phyloP scores from a whole-genome alignment of 2,329 filamentous ascomycete genomes.

The Aspergillus texensis region DNA sequence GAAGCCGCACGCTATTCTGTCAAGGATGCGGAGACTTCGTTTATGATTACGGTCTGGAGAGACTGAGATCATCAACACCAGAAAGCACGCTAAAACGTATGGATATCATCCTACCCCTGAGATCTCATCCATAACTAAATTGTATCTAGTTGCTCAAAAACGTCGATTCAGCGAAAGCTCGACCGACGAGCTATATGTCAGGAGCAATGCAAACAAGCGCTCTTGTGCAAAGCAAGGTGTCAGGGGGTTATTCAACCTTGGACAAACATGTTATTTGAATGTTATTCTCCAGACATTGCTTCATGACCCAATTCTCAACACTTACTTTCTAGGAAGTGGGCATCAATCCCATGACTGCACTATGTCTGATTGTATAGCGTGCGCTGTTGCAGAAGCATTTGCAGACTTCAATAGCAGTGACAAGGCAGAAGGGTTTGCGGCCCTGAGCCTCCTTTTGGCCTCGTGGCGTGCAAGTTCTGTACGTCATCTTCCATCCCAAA shows the following conservation, averaged over 20 bases:
- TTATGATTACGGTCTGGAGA: slow-evolving; percentile 45
- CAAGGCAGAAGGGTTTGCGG: slow-evolving; percentile 83
- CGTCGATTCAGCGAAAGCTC: slow-evolving; percentile 41
- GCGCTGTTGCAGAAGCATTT: slow-evolving; percentile 65
- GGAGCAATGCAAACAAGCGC: slow-evolving; percentile 74
- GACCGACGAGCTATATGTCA: slow-evolving; percentile 76
- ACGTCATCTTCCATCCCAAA: slow-evolving; percentile 48
- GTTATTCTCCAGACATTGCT: slow-evolving; percentile 92
- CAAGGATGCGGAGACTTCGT: slow-evolving; percentile 45
- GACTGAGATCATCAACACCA: slow-evolving; percentile 30
- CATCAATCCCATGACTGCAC: slow-evolving; percentile 78
- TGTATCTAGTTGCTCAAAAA: slow-evolving; percentile 33
- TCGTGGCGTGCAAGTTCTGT: slow-evolving; percentile 81
- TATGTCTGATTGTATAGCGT: slow-evolving; percentile 59
- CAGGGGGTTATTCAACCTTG: slow-evolving; percentile 93
- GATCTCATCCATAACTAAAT: slow-evolving; percentile 9
- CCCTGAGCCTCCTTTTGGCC: slow-evolving; percentile 82
- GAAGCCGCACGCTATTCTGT: slow-evolving; percentile 43
- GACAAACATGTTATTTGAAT: slow-evolving; percentile 98
- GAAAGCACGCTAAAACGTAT: slow-evolving; percentile 26
- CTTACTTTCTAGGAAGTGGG: slow-evolving; percentile 89
- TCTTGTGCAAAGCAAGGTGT: slow-evolving; percentile 86
- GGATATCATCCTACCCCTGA: background rate
- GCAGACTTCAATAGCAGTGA: slow-evolving; percentile 63
- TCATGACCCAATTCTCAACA: slow-evolving; percentile 87